Percentiles rank a stretch among this genome's conserved stretches.
Conservation (phyloP, 345 rosid species). For the Microcos paniculata region DNA sequence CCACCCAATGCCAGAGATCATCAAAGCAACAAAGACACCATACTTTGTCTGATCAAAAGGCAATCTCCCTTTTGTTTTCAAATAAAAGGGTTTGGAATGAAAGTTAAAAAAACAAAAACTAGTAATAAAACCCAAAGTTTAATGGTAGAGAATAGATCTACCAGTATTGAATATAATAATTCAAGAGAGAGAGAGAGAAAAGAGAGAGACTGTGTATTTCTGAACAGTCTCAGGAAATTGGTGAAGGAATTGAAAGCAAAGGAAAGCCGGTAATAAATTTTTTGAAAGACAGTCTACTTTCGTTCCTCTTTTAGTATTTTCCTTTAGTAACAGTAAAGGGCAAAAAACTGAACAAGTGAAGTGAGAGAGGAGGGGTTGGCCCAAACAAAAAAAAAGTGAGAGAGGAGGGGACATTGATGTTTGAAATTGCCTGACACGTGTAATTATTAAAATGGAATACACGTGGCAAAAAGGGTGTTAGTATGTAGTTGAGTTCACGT, state of each 20-base stretch:
- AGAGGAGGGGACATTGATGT: background rate
- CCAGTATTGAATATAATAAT: background rate
- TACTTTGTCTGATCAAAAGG: background rate
- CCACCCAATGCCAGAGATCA: background rate
- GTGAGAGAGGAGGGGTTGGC: background rate
- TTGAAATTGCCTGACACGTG: background rate
- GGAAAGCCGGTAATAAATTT: background rate
- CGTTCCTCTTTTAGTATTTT: too few relatives aligned
- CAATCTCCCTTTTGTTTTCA: too few relatives aligned
- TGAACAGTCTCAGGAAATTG: background rate
- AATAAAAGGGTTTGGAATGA: background rate
- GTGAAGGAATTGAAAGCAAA: constrained; percentile 10
- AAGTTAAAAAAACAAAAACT: background rate
- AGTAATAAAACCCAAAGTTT: background rate
- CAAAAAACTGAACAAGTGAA: too few relatives aligned
- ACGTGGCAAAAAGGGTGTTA: background rate
- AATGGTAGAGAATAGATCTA: constrained; percentile 2
- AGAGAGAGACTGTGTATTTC: background rate
- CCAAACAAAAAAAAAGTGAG: too few relatives aligned
- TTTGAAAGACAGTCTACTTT: too few relatives aligned
- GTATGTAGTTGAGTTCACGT: constrained; percentile 20
- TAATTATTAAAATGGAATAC: background rate
- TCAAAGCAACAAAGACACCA: background rate
- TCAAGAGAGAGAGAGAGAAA: constrained; percentile 2
- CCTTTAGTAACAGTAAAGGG: too few relatives aligned